These are phyloP conservation scores for Rhynchosporium graminicola DNA, from an alignment of 2,329 filamentous ascomycete genomes.

Conservation along the genomic window DNA sequence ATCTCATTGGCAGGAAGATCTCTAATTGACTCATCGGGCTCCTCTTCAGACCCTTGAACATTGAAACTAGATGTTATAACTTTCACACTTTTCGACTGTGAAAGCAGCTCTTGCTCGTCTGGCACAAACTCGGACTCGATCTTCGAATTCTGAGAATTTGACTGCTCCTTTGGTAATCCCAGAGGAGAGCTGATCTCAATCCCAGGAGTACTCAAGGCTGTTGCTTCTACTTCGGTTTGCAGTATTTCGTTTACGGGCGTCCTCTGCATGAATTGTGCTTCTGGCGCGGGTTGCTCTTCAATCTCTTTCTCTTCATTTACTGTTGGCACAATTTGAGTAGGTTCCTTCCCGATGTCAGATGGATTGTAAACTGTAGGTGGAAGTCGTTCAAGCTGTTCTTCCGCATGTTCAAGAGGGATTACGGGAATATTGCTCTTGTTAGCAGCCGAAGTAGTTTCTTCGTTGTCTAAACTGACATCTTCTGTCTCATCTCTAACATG, in stretches of 20 bases:
- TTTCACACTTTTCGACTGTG: slow-evolving; percentile 27
- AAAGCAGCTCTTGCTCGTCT: slow-evolving; percentile 1
- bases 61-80: slow-evolving; percentile 37
- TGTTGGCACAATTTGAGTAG: neutral
- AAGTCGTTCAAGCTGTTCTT: slow-evolving; percentile 15
- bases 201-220: slow-evolving; percentile 2
- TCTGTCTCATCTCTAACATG: slow-evolving; percentile 10
- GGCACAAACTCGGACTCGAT: neutral
- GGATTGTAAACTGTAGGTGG: slow-evolving; percentile 17
- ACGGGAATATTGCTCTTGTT: neutral
- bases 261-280: neutral
- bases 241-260: neutral
- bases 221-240: neutral
- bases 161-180: neutral
- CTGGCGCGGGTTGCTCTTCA: neutral
- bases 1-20: slow-evolving; percentile 24
- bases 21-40: slow-evolving; percentile 17
- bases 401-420: neutral
- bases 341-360: neutral
- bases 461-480: slow-evolving; percentile 4
- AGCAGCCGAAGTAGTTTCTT: slow-evolving; percentile 9
- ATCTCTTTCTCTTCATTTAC: neutral
- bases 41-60: slow-evolving; percentile 28
- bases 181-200: slow-evolving; percentile 8
- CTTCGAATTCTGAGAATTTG: neutral